Evolutionary conservation across 1,139 yeast species (phyloP), one percentile per base, ranked within the genome.

Genomic region (Pichia terricola): DNA sequence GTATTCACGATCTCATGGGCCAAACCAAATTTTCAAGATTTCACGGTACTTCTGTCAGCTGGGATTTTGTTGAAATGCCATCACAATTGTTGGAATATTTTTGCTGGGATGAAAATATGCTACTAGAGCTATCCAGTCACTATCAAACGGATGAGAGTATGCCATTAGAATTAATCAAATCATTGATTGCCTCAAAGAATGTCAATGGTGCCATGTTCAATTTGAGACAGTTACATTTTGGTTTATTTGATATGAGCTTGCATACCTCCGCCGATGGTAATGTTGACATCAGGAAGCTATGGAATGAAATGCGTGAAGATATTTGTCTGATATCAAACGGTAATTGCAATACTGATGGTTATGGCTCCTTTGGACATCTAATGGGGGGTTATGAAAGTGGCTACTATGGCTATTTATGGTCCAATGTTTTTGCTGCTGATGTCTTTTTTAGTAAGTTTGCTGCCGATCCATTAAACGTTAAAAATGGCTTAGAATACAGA

Each of bases 51-150:
- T 68, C 74, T 38, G 89, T 82, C 28, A 79, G 83, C 39, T 72
- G 91, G 71, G 95, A 86, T 65, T 86, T 85, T 63, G 94, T 85
- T 41, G 95, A 86, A 62, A 86, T 91, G 38, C 95, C 95, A 28
- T 84, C 94, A 2, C 95, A 86, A 65, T 77, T 86, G 82, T 69
- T 86, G 53, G 95, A 86, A 62, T 83, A 79, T 64, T 86, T 94
- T 88, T 81, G 89, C 34, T 86, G 95, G 95, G 74, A 81, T 44
- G 72, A 70, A 47, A 64, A 71, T 37, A 81, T 79, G 61, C 67
- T 86, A 50, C 72, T 69, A 53, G 58, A 62, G 10, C 65, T 86
- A 41, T 80, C 91, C 0, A 69, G 74, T 27, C 95, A 86, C 61
- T 84, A 81, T 59, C 45, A 62, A 42, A 66, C 73, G 50, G 70